Evolutionary conservation across 2,329 filamentous ascomycete genomes (phyloP), one percentile per base, ranked within the genome.

Genomic region (Hypocreales sp.): DNA sequence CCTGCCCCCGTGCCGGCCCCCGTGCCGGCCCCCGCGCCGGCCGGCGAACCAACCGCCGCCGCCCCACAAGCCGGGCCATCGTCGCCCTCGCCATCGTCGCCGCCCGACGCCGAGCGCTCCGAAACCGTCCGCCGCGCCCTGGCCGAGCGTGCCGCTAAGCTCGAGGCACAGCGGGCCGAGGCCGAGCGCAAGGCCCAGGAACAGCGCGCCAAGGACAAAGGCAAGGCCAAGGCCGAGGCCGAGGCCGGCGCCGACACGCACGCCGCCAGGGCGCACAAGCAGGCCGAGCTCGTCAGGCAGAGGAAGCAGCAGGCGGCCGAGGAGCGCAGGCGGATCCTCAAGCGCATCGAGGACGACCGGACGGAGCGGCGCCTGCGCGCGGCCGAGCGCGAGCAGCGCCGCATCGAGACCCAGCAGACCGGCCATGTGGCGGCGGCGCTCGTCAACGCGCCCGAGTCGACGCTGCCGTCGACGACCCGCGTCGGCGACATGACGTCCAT

Each of bases 271-370:
- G 56, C 58, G 20, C 51, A 58, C 25, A 58, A 58, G 41, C 58
- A 70, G 45, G 60, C 61, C 4, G 58, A 66, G 24, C 49, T 65
- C 27, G 56, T 77, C 30, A 73, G 67, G 41, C 74, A 72, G 45
- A 65, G 69, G 29, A 72, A 77, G 38, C 61, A 68, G 30, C 67
- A 81, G 34, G 69, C 72, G 3, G 62, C 67, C 24, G 67, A 76
- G 24, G 80, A 90, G 44, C 64, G 76, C 20, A 65, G 72, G 30
- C 66, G 79, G 2, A 76, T 92, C 28, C 60, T 86, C 24, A 70
- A 72, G 37, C 71, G 72, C 21, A 84, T 92, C 35, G 76, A 83
- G 42, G 71, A 77, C 33, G 82, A 92, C 53, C 80, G 78, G 45
- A 64, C 63, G 8, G 76, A 74, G 33, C 67, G 81, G 10, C 71